Percentiles rank a stretch among this genome's conserved stretches.
These are phyloP conservation scores for Fusarium chaquense DNA, from an alignment of 2,329 filamentous ascomycete genomes.

Conservation along the genomic window DNA sequence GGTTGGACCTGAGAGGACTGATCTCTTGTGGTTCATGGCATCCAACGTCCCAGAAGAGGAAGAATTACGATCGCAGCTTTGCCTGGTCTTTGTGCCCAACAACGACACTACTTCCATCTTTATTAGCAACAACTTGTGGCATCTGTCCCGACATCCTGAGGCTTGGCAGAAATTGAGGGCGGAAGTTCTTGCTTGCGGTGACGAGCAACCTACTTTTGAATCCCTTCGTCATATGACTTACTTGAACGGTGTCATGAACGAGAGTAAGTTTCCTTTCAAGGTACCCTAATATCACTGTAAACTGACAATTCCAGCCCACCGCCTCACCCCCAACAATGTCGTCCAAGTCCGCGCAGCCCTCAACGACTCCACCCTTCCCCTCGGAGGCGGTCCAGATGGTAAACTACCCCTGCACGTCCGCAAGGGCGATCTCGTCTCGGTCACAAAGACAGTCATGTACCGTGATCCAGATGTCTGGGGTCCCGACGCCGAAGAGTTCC, in stretches of 20 bases:
- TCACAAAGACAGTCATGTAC: constrained; percentile 21
- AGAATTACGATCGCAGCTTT: constrained; percentile 12
- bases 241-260: not conserved
- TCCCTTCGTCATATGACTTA: not conserved
- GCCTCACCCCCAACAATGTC: constrained; percentile 5
- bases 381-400: constrained; percentile 5
- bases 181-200: not conserved
- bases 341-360: constrained; percentile 10
- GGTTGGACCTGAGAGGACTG: constrained; percentile 8
- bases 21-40: constrained; percentile 17
- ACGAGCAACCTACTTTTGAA: not conserved
- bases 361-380: constrained; percentile 2
- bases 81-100: constrained; percentile 10
- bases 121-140: constrained; percentile 5
- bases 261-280: not conserved
- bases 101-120: constrained; percentile 5
- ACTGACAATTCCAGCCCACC: not conserved
- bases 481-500: constrained; percentile 2
- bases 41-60: constrained; percentile 5
- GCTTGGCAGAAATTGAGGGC: constrained; percentile 3
- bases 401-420: constrained; percentile 4
- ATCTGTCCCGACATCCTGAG: constrained; percentile 2
- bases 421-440: not conserved
- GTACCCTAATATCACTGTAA: fast-evolving
- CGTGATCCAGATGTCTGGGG: constrained; percentile 12